Evolutionary conservation across 129 eudicot species (phyloP).

Genomic region (Scalesia atractyloides): DNA sequence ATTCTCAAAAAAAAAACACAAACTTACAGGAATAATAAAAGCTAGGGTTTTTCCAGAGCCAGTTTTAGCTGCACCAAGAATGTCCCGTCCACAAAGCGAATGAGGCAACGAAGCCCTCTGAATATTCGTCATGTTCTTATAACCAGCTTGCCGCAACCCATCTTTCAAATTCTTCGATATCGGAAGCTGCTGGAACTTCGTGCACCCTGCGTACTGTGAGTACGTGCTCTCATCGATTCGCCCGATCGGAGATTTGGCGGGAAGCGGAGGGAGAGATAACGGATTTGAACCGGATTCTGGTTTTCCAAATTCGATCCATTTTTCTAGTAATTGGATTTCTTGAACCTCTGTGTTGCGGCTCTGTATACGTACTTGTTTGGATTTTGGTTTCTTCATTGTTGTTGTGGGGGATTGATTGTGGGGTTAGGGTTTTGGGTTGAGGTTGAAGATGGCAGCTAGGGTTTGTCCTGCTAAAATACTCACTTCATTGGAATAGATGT

Average conservation of each 20-base stretch:
- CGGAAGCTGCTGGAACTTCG: slow-evolving; percentile 70
- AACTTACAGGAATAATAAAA: slow-evolving; percentile 86
- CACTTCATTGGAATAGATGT: no score
- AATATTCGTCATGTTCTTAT: slow-evolving; percentile 63
- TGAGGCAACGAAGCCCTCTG: slow-evolving; percentile 96
- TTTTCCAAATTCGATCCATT: slow-evolving; percentile 73
- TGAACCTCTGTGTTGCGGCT: slow-evolving; percentile 51
- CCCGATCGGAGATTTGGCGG: slow-evolving; percentile 61
- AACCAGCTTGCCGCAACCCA: slow-evolving; percentile 56
- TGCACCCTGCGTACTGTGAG: slow-evolving; percentile 66
- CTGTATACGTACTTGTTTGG: slow-evolving; percentile 47
- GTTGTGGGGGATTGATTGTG: not conserved
- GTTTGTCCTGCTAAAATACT: not conserved
- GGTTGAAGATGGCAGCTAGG: slow-evolving; percentile 18
- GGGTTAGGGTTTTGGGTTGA: not conserved
- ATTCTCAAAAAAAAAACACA: not conserved
- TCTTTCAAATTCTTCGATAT: slow-evolving; percentile 77
- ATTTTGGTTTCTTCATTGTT: slow-evolving; percentile 59
- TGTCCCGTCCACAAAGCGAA: slow-evolving; percentile 78
- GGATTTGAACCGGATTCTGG: slow-evolving; percentile 89
- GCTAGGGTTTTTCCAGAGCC: slow-evolving; percentile 98
- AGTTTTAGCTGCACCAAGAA: slow-evolving; percentile 93
- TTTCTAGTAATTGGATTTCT: slow-evolving; percentile 61
- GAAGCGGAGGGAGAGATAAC: slow-evolving; percentile 61
- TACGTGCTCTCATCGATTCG: slow-evolving; percentile 54